Evolutionary conservation across 1,284 basidiomycete species (phyloP).

Genomic region (Athelia psychrophila): DNA sequence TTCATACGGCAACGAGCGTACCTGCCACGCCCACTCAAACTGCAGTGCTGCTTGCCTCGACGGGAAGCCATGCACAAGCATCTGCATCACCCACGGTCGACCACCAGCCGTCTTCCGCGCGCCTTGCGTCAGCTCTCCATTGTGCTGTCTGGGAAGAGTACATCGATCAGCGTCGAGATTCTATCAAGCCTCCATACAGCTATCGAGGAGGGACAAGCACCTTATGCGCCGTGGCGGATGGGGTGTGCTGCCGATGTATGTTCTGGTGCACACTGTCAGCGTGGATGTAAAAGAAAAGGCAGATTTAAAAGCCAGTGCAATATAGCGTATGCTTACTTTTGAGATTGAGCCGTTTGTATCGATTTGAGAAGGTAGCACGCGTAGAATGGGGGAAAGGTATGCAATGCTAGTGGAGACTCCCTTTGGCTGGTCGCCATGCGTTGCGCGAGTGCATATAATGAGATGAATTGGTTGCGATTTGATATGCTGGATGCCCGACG

Average conservation of each 20-base stretch:
- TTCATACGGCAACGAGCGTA: background rate
- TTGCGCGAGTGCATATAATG: too few species aligned
- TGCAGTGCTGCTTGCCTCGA: constrained; percentile 82
- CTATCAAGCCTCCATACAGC: background rate
- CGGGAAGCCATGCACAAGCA: constrained; percentile 88
- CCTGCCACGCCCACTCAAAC: constrained; percentile 93
- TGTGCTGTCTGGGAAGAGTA: constrained; percentile 77
- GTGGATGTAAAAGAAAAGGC: background rate
- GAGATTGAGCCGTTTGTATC: constrained; percentile 49
- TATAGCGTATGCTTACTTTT: constrained; percentile 47
- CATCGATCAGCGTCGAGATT: too few species aligned
- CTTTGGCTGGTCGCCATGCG: constrained; percentile 4
- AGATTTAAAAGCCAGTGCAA: background rate
- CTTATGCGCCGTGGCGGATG: constrained; percentile 75
- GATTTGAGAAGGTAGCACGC: constrained; percentile 87
- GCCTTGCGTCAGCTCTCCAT: constrained; percentile 76
- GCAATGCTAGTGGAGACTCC: constrained; percentile 44
- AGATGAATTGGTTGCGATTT: too few species aligned
- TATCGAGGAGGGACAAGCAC: constrained; percentile 19
- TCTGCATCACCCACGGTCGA: constrained; percentile 88
- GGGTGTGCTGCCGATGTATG: constrained; percentile 83
- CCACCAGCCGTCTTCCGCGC: constrained; percentile 70
- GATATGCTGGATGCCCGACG: too few species aligned
- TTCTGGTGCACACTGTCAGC: too few species aligned
- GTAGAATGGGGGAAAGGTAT: constrained; percentile 77